Percentiles rank a stretch among this genome's conserved stretches.
phyloP scores from a whole-genome alignment of 2,329 filamentous ascomycete species.

The Apiospora kogelbergensis region DNA sequence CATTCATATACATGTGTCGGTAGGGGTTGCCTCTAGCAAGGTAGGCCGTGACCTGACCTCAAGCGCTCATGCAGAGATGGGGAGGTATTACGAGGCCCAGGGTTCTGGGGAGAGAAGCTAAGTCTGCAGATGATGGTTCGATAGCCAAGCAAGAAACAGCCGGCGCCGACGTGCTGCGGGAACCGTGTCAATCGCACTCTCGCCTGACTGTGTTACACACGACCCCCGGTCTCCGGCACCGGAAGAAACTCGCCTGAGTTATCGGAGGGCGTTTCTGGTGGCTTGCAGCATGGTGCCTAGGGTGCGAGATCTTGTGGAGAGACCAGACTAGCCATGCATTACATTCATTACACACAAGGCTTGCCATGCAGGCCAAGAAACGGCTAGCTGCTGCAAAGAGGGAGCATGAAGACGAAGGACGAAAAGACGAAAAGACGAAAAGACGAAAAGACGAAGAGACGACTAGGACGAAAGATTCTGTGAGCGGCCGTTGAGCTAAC shows the following conservation, averaged over 20 bases:
- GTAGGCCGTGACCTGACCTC: background rate
- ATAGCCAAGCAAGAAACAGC: background rate
- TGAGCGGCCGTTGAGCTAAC: background rate
- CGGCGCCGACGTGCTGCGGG: background rate
- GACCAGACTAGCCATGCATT: background rate
- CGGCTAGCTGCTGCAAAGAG: background rate
- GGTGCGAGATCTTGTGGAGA: background rate
- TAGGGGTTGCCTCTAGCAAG: background rate
- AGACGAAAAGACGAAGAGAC: background rate
- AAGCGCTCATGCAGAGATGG: background rate
- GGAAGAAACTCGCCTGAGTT: background rate
- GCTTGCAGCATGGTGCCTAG: background rate
- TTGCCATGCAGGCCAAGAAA: background rate
- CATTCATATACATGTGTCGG: background rate
- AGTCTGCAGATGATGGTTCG: slow-evolving; percentile 4
- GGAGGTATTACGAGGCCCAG: background rate
- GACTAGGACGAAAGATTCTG: background rate
- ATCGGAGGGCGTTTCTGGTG: background rate
- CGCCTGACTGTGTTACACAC: background rate
- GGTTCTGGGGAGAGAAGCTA: background rate
- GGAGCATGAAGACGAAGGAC: too few species aligned
- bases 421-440: background rate
- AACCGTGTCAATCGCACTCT: background rate
- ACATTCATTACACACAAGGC: background rate
- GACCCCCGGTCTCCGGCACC: background rate